A percentile compares a stretch with the other conserved stretches of the same genome.
Conservation (phyloP, 179 eudicot genomes). For the Heliamphora pulchella region DNA sequence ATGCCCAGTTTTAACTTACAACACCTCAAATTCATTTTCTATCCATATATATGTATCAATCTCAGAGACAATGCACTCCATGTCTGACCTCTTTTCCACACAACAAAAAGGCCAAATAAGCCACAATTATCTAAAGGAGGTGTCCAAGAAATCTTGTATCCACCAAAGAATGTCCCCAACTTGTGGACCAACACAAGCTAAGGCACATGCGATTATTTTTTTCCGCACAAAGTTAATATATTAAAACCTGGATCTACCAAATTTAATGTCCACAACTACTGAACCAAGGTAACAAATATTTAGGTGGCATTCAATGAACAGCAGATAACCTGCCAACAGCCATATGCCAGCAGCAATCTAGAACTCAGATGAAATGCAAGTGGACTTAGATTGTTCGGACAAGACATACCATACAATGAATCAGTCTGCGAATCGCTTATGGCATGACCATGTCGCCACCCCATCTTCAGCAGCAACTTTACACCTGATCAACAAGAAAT, state of each 20-base stretch:
- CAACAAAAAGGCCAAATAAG: no score
- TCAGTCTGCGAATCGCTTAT: constrained; percentile 53
- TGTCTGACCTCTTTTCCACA: no score
- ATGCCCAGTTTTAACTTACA: no score
- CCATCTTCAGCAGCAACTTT: constrained; percentile 84
- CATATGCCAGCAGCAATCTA: background rate
- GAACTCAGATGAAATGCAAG: background rate
- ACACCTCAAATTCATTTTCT: no score
- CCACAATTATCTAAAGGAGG: background rate
- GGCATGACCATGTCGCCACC: constrained; percentile 91
- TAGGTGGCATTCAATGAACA: background rate
- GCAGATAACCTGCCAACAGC: background rate
- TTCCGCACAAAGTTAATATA: background rate
- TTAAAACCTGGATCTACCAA: background rate
- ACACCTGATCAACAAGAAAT: constrained; percentile 46
- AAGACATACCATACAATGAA: constrained; percentile 57
- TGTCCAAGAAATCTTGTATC: background rate
- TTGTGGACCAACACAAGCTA: background rate
- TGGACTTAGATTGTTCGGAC: background rate
- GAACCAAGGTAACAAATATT: constrained; percentile 10
- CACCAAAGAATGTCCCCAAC: no score
- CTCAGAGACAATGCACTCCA: no score
- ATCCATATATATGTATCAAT: background rate
- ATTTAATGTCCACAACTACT: background rate
- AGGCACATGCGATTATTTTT: background rate